Evolutionary conservation across 2,329 filamentous ascomycete genomes (phyloP).

Genomic region (Tolypocladium cylindrosporum): DNA sequence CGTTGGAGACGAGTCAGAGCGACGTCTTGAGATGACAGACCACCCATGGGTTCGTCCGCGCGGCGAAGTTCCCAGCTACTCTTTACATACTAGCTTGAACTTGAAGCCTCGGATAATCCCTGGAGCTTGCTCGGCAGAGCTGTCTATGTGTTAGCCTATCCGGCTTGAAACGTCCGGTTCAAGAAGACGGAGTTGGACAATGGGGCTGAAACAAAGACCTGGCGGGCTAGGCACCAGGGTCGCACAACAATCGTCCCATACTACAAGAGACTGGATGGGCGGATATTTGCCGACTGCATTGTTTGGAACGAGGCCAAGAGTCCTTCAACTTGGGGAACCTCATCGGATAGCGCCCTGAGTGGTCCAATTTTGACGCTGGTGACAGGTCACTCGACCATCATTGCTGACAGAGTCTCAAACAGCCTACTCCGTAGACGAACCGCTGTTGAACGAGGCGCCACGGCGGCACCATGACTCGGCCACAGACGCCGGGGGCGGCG

Average conservation of each 20-base stretch:
- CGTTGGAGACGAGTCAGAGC: neutral
- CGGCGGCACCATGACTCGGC: neutral
- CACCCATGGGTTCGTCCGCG: neutral
- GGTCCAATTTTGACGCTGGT: neutral
- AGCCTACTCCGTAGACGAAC: neutral
- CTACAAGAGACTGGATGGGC: no score
- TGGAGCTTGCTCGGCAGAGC: neutral
- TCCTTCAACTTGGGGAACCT: no score
- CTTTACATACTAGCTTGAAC: neutral
- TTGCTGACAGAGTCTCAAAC: neutral
- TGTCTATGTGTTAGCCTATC: neutral
- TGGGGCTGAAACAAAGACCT: neutral
- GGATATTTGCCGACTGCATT: neutral
- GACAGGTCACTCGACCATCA: neutral
- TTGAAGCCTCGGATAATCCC: neutral
- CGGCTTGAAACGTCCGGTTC: neutral
- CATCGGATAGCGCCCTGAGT: neutral
- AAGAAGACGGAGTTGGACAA: neutral
- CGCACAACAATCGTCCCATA: no score
- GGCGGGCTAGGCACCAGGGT: neutral
- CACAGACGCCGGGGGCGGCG: neutral
- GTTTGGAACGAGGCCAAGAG: neutral
- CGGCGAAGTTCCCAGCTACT: neutral
- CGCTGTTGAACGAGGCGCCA: neutral
- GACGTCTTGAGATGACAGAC: neutral